Evolutionary conservation across 1,139 yeast species (phyloP).

Genomic region (Yamadazyma kanchanaburiensis): DNA sequence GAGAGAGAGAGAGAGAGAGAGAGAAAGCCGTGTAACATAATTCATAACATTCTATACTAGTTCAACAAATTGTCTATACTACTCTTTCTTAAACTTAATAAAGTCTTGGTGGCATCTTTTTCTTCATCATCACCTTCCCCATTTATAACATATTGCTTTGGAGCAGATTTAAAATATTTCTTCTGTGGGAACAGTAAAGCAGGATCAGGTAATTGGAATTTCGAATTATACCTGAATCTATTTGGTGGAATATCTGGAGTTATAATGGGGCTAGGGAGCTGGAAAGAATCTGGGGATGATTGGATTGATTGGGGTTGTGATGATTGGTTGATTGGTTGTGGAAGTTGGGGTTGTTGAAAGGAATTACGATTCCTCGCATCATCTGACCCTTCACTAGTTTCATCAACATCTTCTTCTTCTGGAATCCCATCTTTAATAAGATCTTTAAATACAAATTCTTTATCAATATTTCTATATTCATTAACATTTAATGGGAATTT

Average conservation of each 20-base stretch:
- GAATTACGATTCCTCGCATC: conserved; percentile 4
- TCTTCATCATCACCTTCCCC: conserved; percentile 13
- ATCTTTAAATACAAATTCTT: conserved; percentile 47
- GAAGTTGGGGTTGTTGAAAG: neutral
- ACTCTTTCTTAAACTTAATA: conserved; percentile 43
- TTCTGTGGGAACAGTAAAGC: conserved; percentile 32
- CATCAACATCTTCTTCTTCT: conserved; percentile 10
- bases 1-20: neutral
- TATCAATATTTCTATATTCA: conserved; percentile 55
- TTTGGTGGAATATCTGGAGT: conserved; percentile 41
- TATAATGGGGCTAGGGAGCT: conserved; percentile 40
- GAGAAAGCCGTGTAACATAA: neutral
- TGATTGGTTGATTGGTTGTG: neutral
- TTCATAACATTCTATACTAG: conserved; percentile 11
- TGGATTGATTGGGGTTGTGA: neutral
- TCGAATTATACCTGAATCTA: conserved; percentile 22
- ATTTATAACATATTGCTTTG: conserved; percentile 16
- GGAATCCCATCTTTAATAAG: no score
- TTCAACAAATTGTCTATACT: conserved; percentile 41
- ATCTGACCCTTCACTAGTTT: neutral
- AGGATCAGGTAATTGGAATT: conserved; percentile 40
- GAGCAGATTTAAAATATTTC: conserved; percentile 23
- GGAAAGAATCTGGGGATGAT: conserved; percentile 13
- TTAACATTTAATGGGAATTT: conserved; percentile 55
- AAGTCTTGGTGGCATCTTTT: conserved; percentile 38